Conservation (phyloP, 257 asterid species). For the Nicotiana attenuata region DNA sequence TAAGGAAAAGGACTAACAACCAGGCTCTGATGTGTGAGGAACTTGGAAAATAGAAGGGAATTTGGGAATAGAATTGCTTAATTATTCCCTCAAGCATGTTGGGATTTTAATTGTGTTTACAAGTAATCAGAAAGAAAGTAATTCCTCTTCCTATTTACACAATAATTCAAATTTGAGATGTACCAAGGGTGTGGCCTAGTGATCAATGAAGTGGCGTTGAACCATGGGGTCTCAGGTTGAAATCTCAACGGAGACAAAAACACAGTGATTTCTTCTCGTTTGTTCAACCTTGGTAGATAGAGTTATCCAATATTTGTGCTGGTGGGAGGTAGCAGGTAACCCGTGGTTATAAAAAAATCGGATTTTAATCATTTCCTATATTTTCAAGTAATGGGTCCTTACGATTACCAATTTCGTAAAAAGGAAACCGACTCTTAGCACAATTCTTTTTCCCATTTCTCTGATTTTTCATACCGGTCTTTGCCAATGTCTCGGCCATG, state of each 20-base stretch:
- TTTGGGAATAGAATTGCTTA: not conserved
- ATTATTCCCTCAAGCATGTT: slow-evolving; percentile 2
- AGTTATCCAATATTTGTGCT: no score
- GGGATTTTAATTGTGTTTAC: not conserved
- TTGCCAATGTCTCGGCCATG: not conserved
- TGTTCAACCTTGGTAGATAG: no score
- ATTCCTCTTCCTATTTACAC: not conserved
- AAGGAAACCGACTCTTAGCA: not conserved
- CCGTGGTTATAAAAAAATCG: no score
- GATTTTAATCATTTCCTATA: not conserved
- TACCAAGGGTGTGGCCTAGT: no score
- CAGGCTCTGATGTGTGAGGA: no score
- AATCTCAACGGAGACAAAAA: no score
- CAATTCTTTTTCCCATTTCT: not conserved
- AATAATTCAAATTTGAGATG: not conserved
- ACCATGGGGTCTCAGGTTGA: no score
- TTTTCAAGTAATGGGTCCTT: not conserved
- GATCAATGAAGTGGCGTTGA: no score
- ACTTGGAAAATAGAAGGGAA: not conserved
- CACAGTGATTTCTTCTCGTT: no score
- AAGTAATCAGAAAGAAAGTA: not conserved
- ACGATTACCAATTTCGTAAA: not conserved
- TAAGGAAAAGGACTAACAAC: no score
- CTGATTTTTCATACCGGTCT: not conserved
- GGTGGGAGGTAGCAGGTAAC: no score